Base-by-base conservation (phyloP, 2,329 filamentous ascomycete species). In the Calonectria honghensis region DNA sequence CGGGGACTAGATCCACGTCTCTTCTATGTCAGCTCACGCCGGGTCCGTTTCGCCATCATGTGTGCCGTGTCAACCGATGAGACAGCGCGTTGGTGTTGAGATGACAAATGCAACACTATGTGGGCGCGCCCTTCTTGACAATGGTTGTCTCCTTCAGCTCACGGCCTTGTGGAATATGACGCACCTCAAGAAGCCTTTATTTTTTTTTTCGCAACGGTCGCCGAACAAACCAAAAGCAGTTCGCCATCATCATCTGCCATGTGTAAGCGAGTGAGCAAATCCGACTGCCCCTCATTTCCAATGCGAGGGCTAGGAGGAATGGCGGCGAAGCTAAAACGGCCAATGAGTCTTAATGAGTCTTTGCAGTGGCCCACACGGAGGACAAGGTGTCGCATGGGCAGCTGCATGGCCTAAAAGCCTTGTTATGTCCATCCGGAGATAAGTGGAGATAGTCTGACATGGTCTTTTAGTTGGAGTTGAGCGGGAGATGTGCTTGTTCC, bases 351-450 rank as follows among this genome's bases (percentile, higher is more conserved):
- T 50, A 35, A 24, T 29, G 45, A 65, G 61, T 20, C 6, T 65
- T 50, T 59, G 20, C 66, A 52, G 29, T 68, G 52, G 39, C 66
- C 39, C 61, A 65, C 41, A 11, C 41, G 29, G 61, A 24, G 41
- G 2, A 18, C 29, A 24, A 24, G 29, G 61, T 50, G 39, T 65
- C 31, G 39, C 59, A 65, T 50, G 35, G 35, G 37, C 27, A 45
- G 37, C 39, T 54, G 65, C 35, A 68, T 54, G 65, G 35, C 6
- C 35, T 39, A 31, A 66, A 66, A 64, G 35, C 66, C 59, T 52
- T 69, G 57, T 18, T 73, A 70, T 59, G 64, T 32, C 67, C 66
- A 45, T 45, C 45, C 73, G 68, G 73, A 74, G 68, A 74, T 74
- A 74, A 63, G 48, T 74, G 73, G 73, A 72, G 72, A 74, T 74